These are phyloP conservation scores for Porodaedalea pini DNA, from an alignment of 1,284 basidiomycete species.

Conservation along the genomic window DNA sequence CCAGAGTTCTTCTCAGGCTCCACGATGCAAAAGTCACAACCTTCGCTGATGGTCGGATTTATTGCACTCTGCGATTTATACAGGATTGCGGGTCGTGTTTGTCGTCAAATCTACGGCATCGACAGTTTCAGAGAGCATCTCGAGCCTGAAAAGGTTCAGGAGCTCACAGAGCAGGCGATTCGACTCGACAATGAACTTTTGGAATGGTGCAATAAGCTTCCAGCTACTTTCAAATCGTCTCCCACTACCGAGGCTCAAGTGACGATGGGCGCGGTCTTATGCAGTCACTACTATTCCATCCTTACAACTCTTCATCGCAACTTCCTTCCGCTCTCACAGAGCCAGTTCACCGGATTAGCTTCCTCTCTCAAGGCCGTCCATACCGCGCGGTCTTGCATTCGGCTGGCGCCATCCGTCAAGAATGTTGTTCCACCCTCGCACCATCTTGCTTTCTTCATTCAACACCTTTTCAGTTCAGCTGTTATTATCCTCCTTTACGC, in stretches of 20 bases:
- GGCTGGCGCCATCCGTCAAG: slow-evolving; percentile 80
- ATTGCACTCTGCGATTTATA: slow-evolving; percentile 74
- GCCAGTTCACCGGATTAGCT: slow-evolving; percentile 48
- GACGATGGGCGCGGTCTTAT: slow-evolving; percentile 83
- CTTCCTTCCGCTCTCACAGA: slow-evolving; percentile 71
- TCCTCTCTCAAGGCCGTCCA: slow-evolving; percentile 75
- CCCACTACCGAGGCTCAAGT: slow-evolving; percentile 73
- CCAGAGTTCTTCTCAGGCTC: slow-evolving; percentile 67
- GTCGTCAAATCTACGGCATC: slow-evolving; percentile 75
- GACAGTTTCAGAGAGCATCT: slow-evolving; percentile 70
- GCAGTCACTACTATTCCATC: slow-evolving; percentile 86
- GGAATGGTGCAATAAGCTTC: slow-evolving; percentile 79
- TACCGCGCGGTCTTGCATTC: slow-evolving; percentile 77
- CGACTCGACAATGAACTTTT: slow-evolving; percentile 70
- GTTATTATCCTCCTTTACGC: slow-evolving; percentile 85
- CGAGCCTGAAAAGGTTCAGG: slow-evolving; percentile 68
- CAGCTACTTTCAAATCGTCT: slow-evolving; percentile 66
- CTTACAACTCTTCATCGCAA: slow-evolving; percentile 87
- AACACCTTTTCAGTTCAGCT: slow-evolving; percentile 86
- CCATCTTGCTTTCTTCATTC: slow-evolving; percentile 87
- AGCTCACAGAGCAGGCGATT: slow-evolving; percentile 73
- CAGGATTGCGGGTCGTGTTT: slow-evolving; percentile 78
- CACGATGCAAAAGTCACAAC: slow-evolving; percentile 48
- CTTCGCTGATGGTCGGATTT: slow-evolving; percentile 77
- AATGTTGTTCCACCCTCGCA: slow-evolving; percentile 84